A percentile compares a stretch with the other conserved stretches of the same genome.
These are phyloP conservation scores for Kwoniella botswanensis DNA, from an alignment of 768 basidiomycete genomes.

Conservation along the genomic window DNA sequence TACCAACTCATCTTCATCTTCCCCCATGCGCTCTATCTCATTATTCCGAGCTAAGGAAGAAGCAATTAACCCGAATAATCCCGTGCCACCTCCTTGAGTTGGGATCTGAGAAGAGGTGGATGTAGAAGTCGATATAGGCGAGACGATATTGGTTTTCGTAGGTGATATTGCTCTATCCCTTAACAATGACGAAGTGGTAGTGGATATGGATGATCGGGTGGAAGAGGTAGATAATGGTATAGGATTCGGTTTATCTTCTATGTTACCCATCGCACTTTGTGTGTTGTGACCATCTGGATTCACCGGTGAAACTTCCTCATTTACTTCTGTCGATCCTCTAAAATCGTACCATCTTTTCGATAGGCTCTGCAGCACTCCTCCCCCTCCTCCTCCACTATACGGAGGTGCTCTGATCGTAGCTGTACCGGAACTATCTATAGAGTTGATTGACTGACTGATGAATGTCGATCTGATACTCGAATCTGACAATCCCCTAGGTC, in stretches of 20 bases:
- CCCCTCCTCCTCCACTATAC: slow-evolving; percentile 3
- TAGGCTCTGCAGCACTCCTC: slow-evolving; percentile 27
- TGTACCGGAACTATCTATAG: not conserved
- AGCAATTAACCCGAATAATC: slow-evolving; percentile 22
- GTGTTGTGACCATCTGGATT: slow-evolving; percentile 15
- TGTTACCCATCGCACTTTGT: not conserved
- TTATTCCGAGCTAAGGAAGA: slow-evolving; percentile 15
- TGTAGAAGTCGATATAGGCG: not conserved
- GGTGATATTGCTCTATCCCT: slow-evolving; percentile 7
- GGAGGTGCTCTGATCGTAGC: slow-evolving; percentile 8
- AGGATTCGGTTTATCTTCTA: slow-evolving; percentile 13
- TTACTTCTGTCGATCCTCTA: slow-evolving; percentile 7
- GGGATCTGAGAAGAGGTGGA: not conserved
- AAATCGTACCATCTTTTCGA: slow-evolving; percentile 29
- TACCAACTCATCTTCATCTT: slow-evolving; percentile 25
- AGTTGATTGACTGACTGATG: slow-evolving; percentile 58
- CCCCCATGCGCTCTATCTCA: not conserved
- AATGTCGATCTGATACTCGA: slow-evolving; percentile 91
- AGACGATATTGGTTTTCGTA: not conserved
- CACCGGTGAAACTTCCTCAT: slow-evolving; percentile 17
- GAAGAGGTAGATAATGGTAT: slow-evolving; percentile 15
- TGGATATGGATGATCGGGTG: slow-evolving; percentile 20
- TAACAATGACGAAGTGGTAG: slow-evolving; percentile 11
- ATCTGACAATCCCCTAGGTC: slow-evolving; percentile 82
- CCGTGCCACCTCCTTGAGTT: slow-evolving; percentile 1